Evolutionary conservation across 495 filamentous ascomycete species (phyloP), one percentile per base, ranked within the genome.

Genomic region (Poronia punctata): DNA sequence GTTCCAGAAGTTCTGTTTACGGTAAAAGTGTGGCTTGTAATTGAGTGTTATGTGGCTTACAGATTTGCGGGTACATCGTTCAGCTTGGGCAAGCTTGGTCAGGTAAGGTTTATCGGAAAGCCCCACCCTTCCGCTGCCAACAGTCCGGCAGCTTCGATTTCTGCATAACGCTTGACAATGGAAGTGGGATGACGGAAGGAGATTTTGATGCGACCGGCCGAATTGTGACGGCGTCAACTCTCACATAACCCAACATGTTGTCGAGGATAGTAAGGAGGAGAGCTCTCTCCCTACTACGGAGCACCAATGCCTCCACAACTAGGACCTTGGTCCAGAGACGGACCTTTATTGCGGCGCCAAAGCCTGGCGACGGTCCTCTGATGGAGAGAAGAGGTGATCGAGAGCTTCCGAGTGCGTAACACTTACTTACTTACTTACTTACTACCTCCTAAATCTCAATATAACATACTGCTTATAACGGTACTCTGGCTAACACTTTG

Each of bases 341-440:
- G 36, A 59, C 57, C 35, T 50, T 70, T 22, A 46, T 66, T 19
- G 42, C 67, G 11, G 64, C 74, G 10, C 72, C 74, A 23, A 69
- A 68, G 41, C 57, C 65, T 35, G 62, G 71, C 45, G 67, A 72
- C 45, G 85, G 85, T 5, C 86, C 85, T 33, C 66, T 95, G 46
- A 76, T 89, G 71, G 78, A 82, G 52, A 79, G 88, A 46, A 78
- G 88, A 41, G 62, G 82, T 44, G 87, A 94, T 62, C 80, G 88
- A 42, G 85, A 83, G 43, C 76, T 95, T 5, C 88, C 88, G 35
- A 61, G 74, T 78, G 38, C 17, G 66, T 57, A 14, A 23, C 31
- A 4, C 4, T 10, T 10, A 9, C 5, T 11, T 17, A 35, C 7
- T 18, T 10, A 22, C 18, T 21, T 7, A 23, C 14, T 22, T 22